Conservation (phyloP, 140 eudicot species). For the Anethum foeniculum region DNA sequence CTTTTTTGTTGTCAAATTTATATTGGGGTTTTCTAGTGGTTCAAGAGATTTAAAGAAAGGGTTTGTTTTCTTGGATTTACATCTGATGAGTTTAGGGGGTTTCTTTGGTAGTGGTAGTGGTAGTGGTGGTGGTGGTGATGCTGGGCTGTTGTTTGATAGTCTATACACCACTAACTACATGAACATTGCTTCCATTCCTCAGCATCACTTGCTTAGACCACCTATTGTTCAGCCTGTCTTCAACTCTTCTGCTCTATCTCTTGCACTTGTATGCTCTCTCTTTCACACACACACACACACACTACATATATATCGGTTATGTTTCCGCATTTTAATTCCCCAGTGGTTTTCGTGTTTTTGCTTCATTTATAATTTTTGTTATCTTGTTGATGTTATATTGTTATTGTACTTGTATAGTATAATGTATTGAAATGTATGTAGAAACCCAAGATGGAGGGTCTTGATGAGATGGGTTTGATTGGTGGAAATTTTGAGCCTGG, state of each 20-base stretch:
- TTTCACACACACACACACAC: background rate
- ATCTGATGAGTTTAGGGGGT: conserved; percentile 64
- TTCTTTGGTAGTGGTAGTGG: conserved; percentile 38
- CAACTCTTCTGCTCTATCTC: conserved; percentile 49
- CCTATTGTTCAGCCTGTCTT: conserved; percentile 31
- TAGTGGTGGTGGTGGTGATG: conserved; percentile 34
- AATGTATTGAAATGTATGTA: conserved; percentile 11
- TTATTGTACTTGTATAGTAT: background rate
- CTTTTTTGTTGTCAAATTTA: conserved; percentile 15
- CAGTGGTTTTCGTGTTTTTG: background rate
- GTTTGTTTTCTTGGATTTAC: background rate
- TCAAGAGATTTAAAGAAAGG: background rate
- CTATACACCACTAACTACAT: conserved; percentile 21
- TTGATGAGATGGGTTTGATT: conserved; percentile 48
- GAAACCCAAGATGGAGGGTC: conserved; percentile 69
- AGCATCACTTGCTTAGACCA: conserved; percentile 42
- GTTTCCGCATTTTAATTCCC: background rate
- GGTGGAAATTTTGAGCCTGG: conserved; percentile 38
- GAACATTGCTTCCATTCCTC: conserved; percentile 38
- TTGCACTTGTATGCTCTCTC: conserved; percentile 47
- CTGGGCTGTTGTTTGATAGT: conserved; percentile 25
- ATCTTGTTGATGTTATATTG: background rate
- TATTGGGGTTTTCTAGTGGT: background rate
- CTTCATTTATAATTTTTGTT: background rate
- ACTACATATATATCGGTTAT: background rate